Evolutionary conservation across 306 rosid species (phyloP), one percentile per base, ranked within the genome.

Genomic region (Malus fusca): DNA sequence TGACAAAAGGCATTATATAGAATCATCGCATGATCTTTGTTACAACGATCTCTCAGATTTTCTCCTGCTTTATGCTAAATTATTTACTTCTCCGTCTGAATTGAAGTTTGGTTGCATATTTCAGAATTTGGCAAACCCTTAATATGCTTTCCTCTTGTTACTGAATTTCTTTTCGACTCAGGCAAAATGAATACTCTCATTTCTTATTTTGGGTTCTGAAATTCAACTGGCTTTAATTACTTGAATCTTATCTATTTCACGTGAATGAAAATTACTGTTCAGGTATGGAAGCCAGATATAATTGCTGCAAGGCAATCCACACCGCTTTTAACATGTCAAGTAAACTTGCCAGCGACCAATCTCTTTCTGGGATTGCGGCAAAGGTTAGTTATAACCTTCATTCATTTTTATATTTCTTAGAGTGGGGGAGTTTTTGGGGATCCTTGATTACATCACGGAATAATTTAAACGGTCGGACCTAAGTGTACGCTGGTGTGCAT

Each of bases 251-350:
- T 31, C 14, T 63, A 44, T 44, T 64, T 65, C 25, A 74, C 61
- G 30, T 19, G 14, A 63, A 74, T 52, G 31, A n/a, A 61, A 58
- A 68, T 17, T 40, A 48, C 68, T 72, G 78, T 82, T 56, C 85
- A 93, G 99, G 96, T 52, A 95, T 95, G 99, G 99, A 95, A 82
- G 87, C 90, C 69, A 85, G 97, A 79, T 81, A 85, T 84, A 87
- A 87, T 55, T 95, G 99, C 79, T 95, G 97, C 87, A 83, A 80
- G 85, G 84, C 82, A 33, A 90, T 92, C 76, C 84, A 84, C 74
- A 84, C 72, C 71, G 85, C 96, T 31, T 70, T 92, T 82, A 42
- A 64, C 68, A 80, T 56, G 53, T 89, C 99, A 37, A 73, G 88
- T 69, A 84, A 86, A 75, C 82, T 85, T 51, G 63, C 84, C 23